Conservation (phyloP, 352 stramenopile genomes). For the Pythium coloratum region DNA sequence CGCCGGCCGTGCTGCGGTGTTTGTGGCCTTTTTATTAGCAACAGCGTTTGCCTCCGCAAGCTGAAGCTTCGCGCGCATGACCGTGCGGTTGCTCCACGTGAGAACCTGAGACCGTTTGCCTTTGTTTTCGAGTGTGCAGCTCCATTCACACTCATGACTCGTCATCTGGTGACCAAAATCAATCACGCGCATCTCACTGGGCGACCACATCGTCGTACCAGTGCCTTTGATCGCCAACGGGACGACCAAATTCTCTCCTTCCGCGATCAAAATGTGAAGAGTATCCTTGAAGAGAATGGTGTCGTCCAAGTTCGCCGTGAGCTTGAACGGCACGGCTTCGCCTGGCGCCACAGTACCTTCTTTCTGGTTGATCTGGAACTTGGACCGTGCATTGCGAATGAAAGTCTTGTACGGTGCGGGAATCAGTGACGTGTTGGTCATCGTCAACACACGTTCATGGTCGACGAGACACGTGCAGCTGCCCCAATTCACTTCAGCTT, state of each 20-base stretch:
- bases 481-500: conserved; percentile 87
- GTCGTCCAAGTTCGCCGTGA: conserved; percentile 94
- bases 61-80: conserved; percentile 22
- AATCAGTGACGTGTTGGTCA: conserved; percentile 92
- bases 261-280: conserved; percentile 90
- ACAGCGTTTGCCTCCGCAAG: conserved; percentile 17
- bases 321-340: conserved; percentile 64
- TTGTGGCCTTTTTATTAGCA: conserved; percentile 31
- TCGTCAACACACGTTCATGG: conserved; percentile 58
- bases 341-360: conserved; percentile 85
- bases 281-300: conserved; percentile 92
- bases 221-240: conserved; percentile 89
- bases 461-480: conserved; percentile 89
- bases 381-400: conserved; percentile 89
- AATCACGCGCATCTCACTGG: conserved; percentile 84
- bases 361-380: conserved; percentile 90
- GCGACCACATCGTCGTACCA: conserved; percentile 93
- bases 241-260: conserved; percentile 91
- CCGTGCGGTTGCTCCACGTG: conserved; percentile 89
- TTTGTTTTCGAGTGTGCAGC: conserved; percentile 95
- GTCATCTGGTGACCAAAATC: conserved; percentile 94
- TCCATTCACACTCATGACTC: conserved; percentile 84
- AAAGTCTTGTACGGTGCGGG: conserved; percentile 92
- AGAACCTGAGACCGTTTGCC: conserved; percentile 90
- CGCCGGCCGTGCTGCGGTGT: conserved; percentile 16